Percentiles rank a stretch among this genome's conserved stretches.
Conservation (phyloP, 257 asterid genomes). For the Leonotis leonurus region DNA sequence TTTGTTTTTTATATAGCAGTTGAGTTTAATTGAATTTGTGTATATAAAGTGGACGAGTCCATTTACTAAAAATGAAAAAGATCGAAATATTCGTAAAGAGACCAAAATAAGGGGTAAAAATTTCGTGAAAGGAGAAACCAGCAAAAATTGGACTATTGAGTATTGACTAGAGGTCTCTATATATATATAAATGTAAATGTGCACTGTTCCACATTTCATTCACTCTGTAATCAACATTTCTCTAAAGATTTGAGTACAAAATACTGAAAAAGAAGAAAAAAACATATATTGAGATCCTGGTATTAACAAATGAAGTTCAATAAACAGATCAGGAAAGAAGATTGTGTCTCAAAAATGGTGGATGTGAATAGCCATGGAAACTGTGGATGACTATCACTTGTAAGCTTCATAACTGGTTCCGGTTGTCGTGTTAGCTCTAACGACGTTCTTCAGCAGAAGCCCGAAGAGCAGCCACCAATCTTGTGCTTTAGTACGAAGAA, state of each 20-base stretch:
- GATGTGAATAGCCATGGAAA: background rate
- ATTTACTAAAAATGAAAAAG: no score
- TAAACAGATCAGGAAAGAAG: slow-evolving; percentile 5
- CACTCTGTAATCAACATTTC: background rate
- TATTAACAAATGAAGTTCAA: slow-evolving; percentile 20
- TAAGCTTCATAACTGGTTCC: background rate
- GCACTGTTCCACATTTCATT: slow-evolving; percentile 10
- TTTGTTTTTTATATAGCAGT: no score
- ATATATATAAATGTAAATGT: background rate
- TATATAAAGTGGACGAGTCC: no score
- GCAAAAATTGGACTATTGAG: background rate
- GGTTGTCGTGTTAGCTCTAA: background rate
- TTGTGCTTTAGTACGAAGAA: slow-evolving; percentile 34
- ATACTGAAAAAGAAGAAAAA: background rate
- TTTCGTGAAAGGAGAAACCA: background rate
- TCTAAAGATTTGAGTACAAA: background rate
- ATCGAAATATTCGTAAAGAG: no score
- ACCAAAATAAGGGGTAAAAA: no score
- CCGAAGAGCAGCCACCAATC: slow-evolving; percentile 21
- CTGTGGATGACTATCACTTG: background rate
- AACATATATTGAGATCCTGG: slow-evolving; percentile 2
- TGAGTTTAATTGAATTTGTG: no score
- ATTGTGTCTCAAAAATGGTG: slow-evolving; percentile 22
- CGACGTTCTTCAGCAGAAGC: slow-evolving; percentile 11
- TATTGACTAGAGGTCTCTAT: background rate